A percentile compares a stretch with the other conserved stretches of the same genome.
Conservation (phyloP, 208 protist species). For the Crithidia bombi region DNA sequence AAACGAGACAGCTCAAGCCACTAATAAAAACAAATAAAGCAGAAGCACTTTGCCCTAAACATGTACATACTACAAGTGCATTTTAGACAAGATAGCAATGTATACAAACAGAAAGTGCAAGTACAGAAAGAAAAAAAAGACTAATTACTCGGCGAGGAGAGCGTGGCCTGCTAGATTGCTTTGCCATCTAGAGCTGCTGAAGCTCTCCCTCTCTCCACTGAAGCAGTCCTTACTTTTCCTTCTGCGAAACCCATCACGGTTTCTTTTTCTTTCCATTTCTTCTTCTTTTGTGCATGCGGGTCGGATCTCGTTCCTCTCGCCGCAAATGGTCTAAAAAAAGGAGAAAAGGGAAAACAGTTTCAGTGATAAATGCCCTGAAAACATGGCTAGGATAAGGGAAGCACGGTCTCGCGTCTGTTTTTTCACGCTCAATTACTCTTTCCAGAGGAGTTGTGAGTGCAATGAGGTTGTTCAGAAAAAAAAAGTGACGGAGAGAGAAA, state of each 20-base stretch:
- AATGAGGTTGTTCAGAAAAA: neutral
- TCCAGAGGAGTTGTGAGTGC: neutral
- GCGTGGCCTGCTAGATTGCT: neutral
- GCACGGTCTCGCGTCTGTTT: neutral
- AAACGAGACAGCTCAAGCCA: neutral
- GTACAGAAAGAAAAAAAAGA: neutral
- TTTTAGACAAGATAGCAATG: neutral
- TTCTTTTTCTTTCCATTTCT: neutral
- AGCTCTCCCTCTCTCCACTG: neutral
- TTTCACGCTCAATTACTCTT: neutral
- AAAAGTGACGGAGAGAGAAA: too few relatives aligned
- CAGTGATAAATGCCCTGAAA: neutral
- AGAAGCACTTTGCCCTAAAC: neutral
- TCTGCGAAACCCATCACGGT: too few relatives aligned
- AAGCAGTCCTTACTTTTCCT: too few relatives aligned
- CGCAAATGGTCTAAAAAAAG: neutral
- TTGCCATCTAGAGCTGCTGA: neutral
- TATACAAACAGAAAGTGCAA: neutral
- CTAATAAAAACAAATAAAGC: slow-evolving; percentile 4
- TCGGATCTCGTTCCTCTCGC: neutral
- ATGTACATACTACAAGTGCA: neutral
- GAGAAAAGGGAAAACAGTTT: neutral
- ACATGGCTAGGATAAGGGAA: slow-evolving; percentile 12
- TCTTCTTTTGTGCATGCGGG: neutral
- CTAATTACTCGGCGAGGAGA: too few relatives aligned